Base-by-base conservation (phyloP, 495 filamentous ascomycete genomes). In the Penicillium desertorum region DNA sequence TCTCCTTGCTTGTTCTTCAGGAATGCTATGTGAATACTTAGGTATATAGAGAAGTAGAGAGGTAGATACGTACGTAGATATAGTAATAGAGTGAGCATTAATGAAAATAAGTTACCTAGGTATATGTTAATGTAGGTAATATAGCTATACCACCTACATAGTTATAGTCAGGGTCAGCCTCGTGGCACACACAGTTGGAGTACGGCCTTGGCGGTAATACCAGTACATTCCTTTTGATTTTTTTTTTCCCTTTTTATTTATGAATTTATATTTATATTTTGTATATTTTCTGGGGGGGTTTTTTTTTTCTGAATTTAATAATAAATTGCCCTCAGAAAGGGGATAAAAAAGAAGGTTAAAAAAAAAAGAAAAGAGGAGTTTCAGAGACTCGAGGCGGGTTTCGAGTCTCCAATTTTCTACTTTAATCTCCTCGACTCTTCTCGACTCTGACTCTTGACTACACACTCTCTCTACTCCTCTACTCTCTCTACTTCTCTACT, bases 121-220 rank as follows among this genome's bases (percentile, higher is more conserved):
- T 25, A n/a, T n/a, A n/a, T n/a, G n/a, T n/a, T n/a, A n/a, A n/a
- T n/a, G n/a, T n/a, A 22, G 22, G 22, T 22, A 22, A 22, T 22
- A 22, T 22, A 22, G 1, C 22, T 2, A 22, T 22, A 22, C 22
- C 22, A n/a, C n/a, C n/a, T n/a, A n/a, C n/a, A n/a, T n/a, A n/a
- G n/a, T n/a, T n/a, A n/a, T n/a, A n/a, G n/a, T n/a, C n/a, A 57
- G 55, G 54, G 59, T 62, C 59, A 59, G 56, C 60, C 61, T 62
- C 61, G 61, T 62, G 61, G 61, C 61, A 62, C 60, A 41, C 61
- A 62, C 51, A 37, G 56, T 57, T 62, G 60, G 50, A 62, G 60
- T 36, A 39, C 51, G 23, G 56, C 37, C 60, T 62, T 62, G 59
- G 59, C 59, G 44, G 51, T 53, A 44, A 53, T 53, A 53, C 34